phyloP scores from a whole-genome alignment of 805 yeast species.

The Candida piceae region DNA sequence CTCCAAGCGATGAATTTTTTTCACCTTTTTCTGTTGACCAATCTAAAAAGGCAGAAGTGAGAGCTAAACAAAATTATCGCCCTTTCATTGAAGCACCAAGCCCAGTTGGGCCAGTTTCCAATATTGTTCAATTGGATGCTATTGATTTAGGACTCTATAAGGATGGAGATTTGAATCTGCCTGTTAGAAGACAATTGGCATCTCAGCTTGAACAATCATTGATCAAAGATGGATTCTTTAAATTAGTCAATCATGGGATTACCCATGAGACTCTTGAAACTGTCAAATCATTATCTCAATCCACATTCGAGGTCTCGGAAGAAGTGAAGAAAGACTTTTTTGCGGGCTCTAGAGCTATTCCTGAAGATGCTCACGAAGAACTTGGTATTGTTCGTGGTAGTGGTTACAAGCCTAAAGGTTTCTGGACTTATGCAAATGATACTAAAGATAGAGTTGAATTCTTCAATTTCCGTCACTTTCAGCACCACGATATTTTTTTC shows the following conservation, averaged over 20 bases:
- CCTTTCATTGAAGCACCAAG: too few species aligned
- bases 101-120: too few species aligned
- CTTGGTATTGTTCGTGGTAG: constrained; percentile 44
- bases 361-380: constrained; percentile 30
- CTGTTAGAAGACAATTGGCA: constrained; percentile 31
- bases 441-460: constrained; percentile 40
- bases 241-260: constrained; percentile 38
- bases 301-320: constrained; percentile 36
- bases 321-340: constrained; percentile 34
- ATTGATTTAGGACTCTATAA: constrained; percentile 33
- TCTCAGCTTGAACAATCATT: constrained; percentile 34
- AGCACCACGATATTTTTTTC: constrained; percentile 30
- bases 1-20: not conserved
- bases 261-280: constrained; percentile 28
- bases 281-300: constrained; percentile 37
- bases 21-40: constrained; percentile 5
- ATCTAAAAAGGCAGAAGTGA: too few species aligned
- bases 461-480: constrained; percentile 38
- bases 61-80: too few species aligned
- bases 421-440: constrained; percentile 42
- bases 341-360: constrained; percentile 29
- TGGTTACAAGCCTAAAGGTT: constrained; percentile 45
- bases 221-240: constrained; percentile 40
- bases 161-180: constrained; percentile 33
- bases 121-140: constrained; percentile 28